Evolutionary conservation across 2,329 filamentous ascomycete species (phyloP), one percentile per base, ranked within the genome.

Genomic region (Magnaporthiopsis rhizophila): DNA sequence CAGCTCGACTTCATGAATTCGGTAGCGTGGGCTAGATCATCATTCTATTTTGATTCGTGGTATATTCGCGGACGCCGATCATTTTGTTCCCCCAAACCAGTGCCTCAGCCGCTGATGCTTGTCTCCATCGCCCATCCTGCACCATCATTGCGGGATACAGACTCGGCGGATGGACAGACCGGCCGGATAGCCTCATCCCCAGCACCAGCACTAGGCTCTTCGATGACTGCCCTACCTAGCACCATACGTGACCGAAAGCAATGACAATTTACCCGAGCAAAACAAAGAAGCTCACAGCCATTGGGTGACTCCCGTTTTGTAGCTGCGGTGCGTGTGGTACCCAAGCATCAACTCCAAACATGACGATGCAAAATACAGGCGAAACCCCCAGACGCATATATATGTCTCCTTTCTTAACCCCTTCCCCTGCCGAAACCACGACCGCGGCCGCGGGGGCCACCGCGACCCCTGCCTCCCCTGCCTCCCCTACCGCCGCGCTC

Each of bases 401-500:
- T 30, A 30, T 26, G 26, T n/a, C 18, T 13, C 21, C 38, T 18
- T 28, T 32, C 38, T 32, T 65, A 62, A 50, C 68, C 65, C 50
- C 67, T 62, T 9, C 69, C 67, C 24, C 69, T 61, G 2, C 69
- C 64, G 8, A 66, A 65, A 24, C 70, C 66, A 58, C 77, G 74
- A 11, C 78, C 77, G 3, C 70, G 67, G 24, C 61, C 61, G 2
- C 69, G 66, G 30, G 38, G 32, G 2, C 66, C 64, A 62, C 83
- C 74, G 38, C 83, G 80, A 36, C 83, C 75, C 26, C 81, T 76
- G 24, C 83, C 78, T 65, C 86, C 81, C 45, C 83, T 77, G 12
- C 81, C 81, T 59, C 82, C 83, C 58, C 81, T 75, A 34, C 75
- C 80, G 59, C 85, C 84, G 61, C 88, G 81, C 65, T 86, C 85